Conservation (phyloP, 345 rosid genomes). For the Boechera stricta region DNA sequence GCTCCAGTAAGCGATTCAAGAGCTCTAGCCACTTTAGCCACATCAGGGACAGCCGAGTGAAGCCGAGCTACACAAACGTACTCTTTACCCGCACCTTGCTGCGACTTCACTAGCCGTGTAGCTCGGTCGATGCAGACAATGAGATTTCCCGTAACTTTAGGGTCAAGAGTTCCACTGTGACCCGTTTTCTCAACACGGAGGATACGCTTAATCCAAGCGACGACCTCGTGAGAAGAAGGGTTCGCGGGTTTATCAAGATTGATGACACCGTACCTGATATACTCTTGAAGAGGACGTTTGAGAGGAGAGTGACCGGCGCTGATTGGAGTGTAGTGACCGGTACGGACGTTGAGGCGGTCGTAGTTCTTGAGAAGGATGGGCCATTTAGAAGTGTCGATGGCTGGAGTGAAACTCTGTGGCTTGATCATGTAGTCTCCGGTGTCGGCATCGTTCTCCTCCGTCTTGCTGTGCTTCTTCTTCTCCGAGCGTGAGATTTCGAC, state of each 20-base stretch:
- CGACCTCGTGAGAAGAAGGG: slow-evolving; percentile 97
- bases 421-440: slow-evolving; percentile 74
- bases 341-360: slow-evolving; percentile 87
- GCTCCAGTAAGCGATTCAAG: slow-evolving; percentile 90
- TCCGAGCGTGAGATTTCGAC: slow-evolving; percentile 65
- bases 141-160: slow-evolving; percentile 91
- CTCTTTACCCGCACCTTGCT: slow-evolving; percentile 98
- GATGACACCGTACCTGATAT: slow-evolving; percentile 81
- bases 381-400: slow-evolving; percentile 89
- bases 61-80: slow-evolving; percentile 92
- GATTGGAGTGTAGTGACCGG: slow-evolving; percentile 98
- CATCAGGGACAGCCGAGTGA: slow-evolving; percentile 85
- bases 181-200: slow-evolving; percentile 93
- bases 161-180: slow-evolving; percentile 95
- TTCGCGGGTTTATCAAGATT: slow-evolving; percentile 96
- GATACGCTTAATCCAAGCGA: slow-evolving; percentile 96
- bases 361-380: slow-evolving; percentile 94
- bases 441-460: slow-evolving; percentile 29
- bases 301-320: slow-evolving; percentile 85
- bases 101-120: slow-evolving; percentile 92
- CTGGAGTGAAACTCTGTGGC: slow-evolving; percentile 77
- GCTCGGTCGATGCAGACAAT: slow-evolving; percentile 96
- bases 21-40: slow-evolving; percentile 85
- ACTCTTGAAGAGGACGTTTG: slow-evolving; percentile 81
- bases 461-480: slow-evolving; percentile 65